phyloP scores from a whole-genome alignment of 2,329 filamentous ascomycete genomes.

The Curvularia hawaiiensis region DNA sequence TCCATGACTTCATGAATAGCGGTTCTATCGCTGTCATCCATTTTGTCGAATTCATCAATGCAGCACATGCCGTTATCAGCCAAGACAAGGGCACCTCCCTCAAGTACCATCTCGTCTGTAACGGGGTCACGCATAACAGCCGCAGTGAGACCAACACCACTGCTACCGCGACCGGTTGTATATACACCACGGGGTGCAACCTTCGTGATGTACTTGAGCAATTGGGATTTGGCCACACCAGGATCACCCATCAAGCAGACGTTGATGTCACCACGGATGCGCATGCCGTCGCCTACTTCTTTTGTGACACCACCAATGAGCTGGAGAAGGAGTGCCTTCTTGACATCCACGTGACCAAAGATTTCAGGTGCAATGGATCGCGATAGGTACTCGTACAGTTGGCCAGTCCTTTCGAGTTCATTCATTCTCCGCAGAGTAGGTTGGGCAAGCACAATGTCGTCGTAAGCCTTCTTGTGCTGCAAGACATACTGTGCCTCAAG shows the following conservation, averaged over 20 bases:
- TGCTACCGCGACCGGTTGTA: constrained; percentile 80
- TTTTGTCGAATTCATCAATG: constrained; percentile 89
- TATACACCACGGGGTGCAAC: constrained; percentile 92
- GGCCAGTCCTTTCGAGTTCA: constrained; percentile 80
- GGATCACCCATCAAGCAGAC: constrained; percentile 99
- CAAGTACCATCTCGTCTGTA: constrained; percentile 83
- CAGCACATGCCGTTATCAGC: constrained; percentile 86
- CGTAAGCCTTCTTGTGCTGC: constrained; percentile 98
- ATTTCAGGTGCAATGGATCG: constrained; percentile 98
- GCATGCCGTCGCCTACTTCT: constrained; percentile 97
- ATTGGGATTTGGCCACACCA: constrained; percentile 98
- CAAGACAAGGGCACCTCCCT: constrained; percentile 78
- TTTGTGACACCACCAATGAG: constrained; percentile 96
- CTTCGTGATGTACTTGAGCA: constrained; percentile 98
- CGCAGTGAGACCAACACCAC: constrained; percentile 80
- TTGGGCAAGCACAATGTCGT: constrained; percentile 84
- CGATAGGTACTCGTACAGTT: constrained; percentile 93
- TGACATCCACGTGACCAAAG: constrained; percentile 94
- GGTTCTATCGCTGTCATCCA: constrained; percentile 82
- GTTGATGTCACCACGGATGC: constrained; percentile 98
- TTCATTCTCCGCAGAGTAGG: constrained; percentile 83
- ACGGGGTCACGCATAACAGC: constrained; percentile 85
- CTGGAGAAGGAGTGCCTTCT: constrained; percentile 94
- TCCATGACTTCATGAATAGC: constrained; percentile 90
- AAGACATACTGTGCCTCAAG: constrained; percentile 91